These are phyloP conservation scores for Aspergillus sp. DNA, from an alignment of 2,329 filamentous ascomycete species.

Conservation along the genomic window DNA sequence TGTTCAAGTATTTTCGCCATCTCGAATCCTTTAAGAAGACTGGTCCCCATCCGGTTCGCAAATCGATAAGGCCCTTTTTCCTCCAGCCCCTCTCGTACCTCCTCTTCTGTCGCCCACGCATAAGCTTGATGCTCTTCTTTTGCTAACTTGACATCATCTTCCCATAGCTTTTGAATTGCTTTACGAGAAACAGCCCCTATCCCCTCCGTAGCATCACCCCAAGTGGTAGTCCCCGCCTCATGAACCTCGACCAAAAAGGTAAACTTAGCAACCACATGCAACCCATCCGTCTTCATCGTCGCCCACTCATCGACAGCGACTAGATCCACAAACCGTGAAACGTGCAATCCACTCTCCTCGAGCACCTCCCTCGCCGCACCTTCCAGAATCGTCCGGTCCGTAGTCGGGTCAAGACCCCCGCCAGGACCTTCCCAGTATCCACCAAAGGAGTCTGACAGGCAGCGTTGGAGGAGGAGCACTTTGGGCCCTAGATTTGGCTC, in stretches of 20 bases:
- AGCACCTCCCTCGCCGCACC: constrained; percentile 45
- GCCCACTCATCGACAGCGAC: constrained; percentile 31
- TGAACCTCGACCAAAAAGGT: constrained; percentile 34
- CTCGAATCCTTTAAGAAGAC: constrained; percentile 19
- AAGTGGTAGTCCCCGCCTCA: constrained; percentile 8
- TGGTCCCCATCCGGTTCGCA: constrained; percentile 15
- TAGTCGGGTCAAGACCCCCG: constrained; percentile 38
- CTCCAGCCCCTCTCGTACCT: constrained; percentile 17
- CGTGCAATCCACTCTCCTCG: constrained; percentile 47
- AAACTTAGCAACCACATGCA: constrained; percentile 25
- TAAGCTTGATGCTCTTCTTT: constrained; percentile 30
- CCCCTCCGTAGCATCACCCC: no score
- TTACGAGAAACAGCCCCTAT: no score
- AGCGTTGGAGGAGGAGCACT: constrained; percentile 41
- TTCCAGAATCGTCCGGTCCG: constrained; percentile 44
- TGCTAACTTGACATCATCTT: constrained; percentile 23
- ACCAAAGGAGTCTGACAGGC: constrained; percentile 33
- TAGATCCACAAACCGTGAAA: constrained; percentile 37
- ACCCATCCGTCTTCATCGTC: constrained; percentile 15
- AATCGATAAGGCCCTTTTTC: constrained; percentile 14
- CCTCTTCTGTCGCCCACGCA: constrained; percentile 33
- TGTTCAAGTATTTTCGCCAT: constrained; percentile 1
- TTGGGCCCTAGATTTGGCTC: constrained; percentile 14
- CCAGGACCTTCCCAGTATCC: constrained; percentile 47
- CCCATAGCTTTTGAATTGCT: constrained; percentile 5